Evolutionary conservation across 441 rosid species (phyloP), one percentile per base, ranked within the genome.

Genomic region (Gossypium schwendimanii): DNA sequence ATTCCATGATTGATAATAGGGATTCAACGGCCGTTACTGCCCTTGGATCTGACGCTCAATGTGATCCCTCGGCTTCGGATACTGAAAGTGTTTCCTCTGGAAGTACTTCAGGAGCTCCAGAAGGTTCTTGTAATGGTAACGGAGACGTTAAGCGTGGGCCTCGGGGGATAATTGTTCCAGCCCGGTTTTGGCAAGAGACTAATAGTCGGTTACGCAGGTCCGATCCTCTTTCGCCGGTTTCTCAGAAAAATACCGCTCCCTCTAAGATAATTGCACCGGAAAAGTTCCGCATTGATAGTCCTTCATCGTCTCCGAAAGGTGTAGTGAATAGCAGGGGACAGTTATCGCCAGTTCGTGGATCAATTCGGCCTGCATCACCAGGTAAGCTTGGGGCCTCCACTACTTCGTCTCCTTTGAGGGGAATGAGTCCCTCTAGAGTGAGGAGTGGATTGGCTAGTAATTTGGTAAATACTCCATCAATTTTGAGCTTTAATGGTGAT

Each of bases 401-500:
- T 10, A 66, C 81, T 6, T 80, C 90, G 4, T 85, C 97, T 10
- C 86, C 93, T 18, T 68, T 82, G 73, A 82, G 92, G 83, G 97
- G 93, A 45, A 59, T 83, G 71, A 91, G 97, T 73, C 98, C 96
- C 3, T 83, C 91, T 26, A 86, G 94, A 77, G 80, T 69, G 69
- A 86, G 97, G 83, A 88, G 80, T 79, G 68, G 73, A 8, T 61
- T 76, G 49, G 85, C 75, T 71, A 66, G 82, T 77, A 83, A 78
- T 76, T 59, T 77, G 62, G 75, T 76, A 63, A 81, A 36, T 58
- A 76, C 83, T 3, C 81, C 89, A 36, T 91, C 98, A 0, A 81
- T 91, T 79, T 81, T 88, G 85, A 88, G 93, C 74, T 91, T 88
- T 79, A 87, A 91, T 62, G 92, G 87, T 76, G 97, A 93, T 78